Conservation (phyloP, 768 basidiomycete species). For the Gyrodon lividus region DNA sequence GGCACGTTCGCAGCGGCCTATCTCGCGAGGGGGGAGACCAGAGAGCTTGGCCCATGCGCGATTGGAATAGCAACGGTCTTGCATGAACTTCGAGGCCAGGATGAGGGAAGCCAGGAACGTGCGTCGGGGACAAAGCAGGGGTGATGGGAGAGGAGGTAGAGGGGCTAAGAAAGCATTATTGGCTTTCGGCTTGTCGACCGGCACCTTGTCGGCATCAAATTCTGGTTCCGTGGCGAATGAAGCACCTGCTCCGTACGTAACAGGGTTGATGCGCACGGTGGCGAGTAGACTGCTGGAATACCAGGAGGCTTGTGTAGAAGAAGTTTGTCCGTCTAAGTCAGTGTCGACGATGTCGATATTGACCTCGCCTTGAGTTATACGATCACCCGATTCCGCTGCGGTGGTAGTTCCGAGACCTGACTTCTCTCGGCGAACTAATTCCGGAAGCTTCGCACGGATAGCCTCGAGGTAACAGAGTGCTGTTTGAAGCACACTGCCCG, state of each 20-base stretch:
- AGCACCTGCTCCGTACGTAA: constrained; percentile 14
- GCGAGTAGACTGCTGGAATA: constrained; percentile 34
- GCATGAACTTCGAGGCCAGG: constrained; percentile 87
- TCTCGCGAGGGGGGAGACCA: constrained; percentile 83
- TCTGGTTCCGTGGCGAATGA: constrained; percentile 19
- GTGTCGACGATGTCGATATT: constrained; percentile 42
- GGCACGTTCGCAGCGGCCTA: constrained; percentile 85
- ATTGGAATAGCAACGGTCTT: constrained; percentile 93
- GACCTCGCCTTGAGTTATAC: constrained; percentile 43
- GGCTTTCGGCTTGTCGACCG: constrained; percentile 11
- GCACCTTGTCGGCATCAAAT: constrained; percentile 10
- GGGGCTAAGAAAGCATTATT: constrained; percentile 27
- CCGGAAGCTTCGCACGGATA: constrained; percentile 68
- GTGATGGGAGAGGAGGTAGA: constrained; percentile 60
- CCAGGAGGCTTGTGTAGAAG: constrained; percentile 5
- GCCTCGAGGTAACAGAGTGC: constrained; percentile 88
- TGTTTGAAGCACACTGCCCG: constrained; percentile 80
- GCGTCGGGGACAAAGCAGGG: constrained; percentile 83
- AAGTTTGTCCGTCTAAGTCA: constrained; percentile 25
- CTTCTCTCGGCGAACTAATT: constrained; percentile 54
- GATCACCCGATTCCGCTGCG: constrained; percentile 42
- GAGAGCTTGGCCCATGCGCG: constrained; percentile 92
- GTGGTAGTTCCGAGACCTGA: constrained; percentile 40
- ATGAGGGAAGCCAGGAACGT: constrained; percentile 88
- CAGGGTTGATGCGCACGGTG: constrained; percentile 44